phyloP scores from a whole-genome alignment of 2,329 filamentous ascomycete genomes.

The Aspergillus transmontanensis region DNA sequence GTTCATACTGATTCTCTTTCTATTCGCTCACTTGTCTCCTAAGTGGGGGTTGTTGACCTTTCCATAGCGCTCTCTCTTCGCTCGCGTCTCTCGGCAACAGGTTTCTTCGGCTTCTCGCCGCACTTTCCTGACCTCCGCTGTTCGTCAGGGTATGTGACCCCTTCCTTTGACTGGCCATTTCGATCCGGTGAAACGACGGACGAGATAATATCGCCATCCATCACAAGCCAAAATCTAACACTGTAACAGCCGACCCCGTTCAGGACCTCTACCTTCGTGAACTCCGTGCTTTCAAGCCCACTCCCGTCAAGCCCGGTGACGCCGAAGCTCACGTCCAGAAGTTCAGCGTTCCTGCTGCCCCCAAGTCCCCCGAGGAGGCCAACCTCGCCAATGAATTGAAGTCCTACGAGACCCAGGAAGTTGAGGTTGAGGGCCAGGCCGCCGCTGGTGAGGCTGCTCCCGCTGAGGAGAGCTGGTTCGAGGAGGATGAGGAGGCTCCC shows the following conservation, averaged over 20 bases:
- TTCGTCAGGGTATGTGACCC: slow-evolving; percentile 61
- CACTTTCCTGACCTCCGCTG: slow-evolving; percentile 64
- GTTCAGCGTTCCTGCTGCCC: slow-evolving; percentile 78
- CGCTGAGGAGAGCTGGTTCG: slow-evolving; percentile 76
- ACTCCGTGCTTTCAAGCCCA: slow-evolving; percentile 91
- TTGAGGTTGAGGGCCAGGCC: slow-evolving; percentile 90
- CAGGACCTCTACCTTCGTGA: slow-evolving; percentile 98
- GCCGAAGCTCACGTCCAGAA: slow-evolving; percentile 88
- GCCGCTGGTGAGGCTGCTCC: slow-evolving; percentile 63
- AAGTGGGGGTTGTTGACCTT: slow-evolving; percentile 15
- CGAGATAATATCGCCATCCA: neutral
- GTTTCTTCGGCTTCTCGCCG: slow-evolving; percentile 58
- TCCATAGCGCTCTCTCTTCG: slow-evolving; percentile 61
- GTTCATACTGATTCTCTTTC: slow-evolving; percentile 20
- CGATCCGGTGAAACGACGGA: neutral
- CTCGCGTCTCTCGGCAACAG: slow-evolving; percentile 62
- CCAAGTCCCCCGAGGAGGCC: slow-evolving; percentile 87
- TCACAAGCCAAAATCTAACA: slow-evolving; percentile 22
- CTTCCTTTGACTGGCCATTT: slow-evolving; percentile 1
- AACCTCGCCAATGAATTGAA: slow-evolving; percentile 89
- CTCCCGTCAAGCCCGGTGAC: slow-evolving; percentile 80
- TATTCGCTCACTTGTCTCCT: neutral
- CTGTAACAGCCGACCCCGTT: slow-evolving; percentile 79
- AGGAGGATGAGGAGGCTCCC: slow-evolving; percentile 64
- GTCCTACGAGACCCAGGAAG: slow-evolving; percentile 90